phyloP scores from a whole-genome alignment of 768 basidiomycete genomes.

The Omphalotus guepiniiformis region DNA sequence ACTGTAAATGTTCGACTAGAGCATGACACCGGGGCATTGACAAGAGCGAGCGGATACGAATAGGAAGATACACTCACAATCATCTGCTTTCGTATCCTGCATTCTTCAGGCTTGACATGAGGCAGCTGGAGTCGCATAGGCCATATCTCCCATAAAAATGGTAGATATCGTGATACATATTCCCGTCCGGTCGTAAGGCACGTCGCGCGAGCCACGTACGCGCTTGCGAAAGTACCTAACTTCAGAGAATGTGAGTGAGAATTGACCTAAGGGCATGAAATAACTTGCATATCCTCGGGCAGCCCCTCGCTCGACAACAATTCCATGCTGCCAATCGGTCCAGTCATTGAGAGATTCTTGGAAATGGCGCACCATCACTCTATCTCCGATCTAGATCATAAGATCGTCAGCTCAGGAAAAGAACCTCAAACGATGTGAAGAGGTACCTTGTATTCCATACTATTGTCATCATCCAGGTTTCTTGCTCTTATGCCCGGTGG shows the following conservation, averaged over 20 bases:
- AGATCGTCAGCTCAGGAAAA: neutral
- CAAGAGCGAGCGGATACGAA: neutral
- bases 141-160: slow-evolving; percentile 5
- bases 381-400: neutral
- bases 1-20: too few species aligned
- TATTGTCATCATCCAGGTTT: neutral
- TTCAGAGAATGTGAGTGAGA: neutral
- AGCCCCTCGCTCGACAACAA: neutral
- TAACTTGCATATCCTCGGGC: neutral
- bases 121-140: neutral
- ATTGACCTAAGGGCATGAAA: neutral
- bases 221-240: slow-evolving; percentile 2
- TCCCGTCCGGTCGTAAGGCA: neutral
- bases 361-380: neutral
- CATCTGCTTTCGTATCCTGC: neutral
- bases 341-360: neutral
- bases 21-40: too few species aligned
- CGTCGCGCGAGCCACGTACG: neutral
- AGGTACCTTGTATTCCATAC: slow-evolving; percentile 3
- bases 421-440: too few species aligned
- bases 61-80: neutral
- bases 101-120: neutral
- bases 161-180: neutral
- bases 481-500: neutral
- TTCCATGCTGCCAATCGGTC: slow-evolving; percentile 1